Evolutionary conservation across 495 filamentous ascomycete genomes (phyloP), one percentile per base, ranked within the genome.

Genomic region (Terfezia boudieri): DNA sequence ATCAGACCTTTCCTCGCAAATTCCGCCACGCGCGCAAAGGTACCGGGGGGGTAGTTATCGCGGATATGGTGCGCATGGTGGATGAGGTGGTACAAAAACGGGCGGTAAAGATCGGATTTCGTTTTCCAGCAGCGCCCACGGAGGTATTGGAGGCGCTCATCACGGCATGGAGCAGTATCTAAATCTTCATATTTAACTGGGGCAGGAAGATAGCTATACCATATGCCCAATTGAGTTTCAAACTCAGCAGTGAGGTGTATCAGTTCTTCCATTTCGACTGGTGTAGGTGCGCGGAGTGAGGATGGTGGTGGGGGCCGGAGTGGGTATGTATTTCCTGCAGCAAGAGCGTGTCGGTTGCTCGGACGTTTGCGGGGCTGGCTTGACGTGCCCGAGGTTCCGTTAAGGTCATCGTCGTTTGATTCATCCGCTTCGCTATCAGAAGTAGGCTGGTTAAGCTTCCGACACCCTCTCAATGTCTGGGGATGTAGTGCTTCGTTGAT

Each of bases 31-130:
- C 55, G 56, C 16, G 51, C 20, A 14, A 53, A 51, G 8, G 49
- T 53, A 6, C 49, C 22, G 4, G n/a, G 38, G 26, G 26, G 4
- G 7, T 32, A 32, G 52, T 23, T 23, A 46, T 14, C 17, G 14
- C 17, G 16, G 37, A 22, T 61, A 54, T 16, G 36, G 37, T 35
- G 49, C 32, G 10, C 52, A 50, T 16, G 38, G 53, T 61, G 60
- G 16, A 61, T 62, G 36, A 61, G 59, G 37, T 61, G 55, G 56
- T 61, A 61, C 6, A 61, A 55, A 36, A 61, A 61, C 6, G 60
- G 60, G 8, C 60, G 52, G 17, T 61, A 61, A 53, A 61, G 55
- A 36, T 53, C 53, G 1, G 60, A 61, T 9, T 55, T 32, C 11
- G 55, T 61, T 53, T 53, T 61, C 60, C 60, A 62, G 48, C 58